Evolutionary conservation across 1,284 basidiomycete species (phyloP).

Genomic region (Dichomitus squalens): DNA sequence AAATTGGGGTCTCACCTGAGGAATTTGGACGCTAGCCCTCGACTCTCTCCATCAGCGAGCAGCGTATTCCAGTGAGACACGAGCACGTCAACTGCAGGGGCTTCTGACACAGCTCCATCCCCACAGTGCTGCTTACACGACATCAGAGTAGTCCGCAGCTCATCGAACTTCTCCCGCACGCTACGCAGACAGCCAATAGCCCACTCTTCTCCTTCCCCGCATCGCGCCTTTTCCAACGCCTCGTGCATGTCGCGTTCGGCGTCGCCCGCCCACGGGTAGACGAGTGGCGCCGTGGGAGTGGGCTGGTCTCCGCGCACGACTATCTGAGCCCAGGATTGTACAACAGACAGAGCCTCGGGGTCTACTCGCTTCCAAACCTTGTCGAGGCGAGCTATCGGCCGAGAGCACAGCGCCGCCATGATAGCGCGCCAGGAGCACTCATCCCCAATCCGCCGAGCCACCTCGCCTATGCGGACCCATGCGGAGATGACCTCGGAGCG

Average conservation of each 20-base stretch:
- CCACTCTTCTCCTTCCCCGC: conserved; percentile 46
- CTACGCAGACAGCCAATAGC: conserved; percentile 42
- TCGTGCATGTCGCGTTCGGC: conserved; percentile 43
- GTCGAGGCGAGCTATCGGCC: conserved; percentile 72
- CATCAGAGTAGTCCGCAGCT: conserved; percentile 51
- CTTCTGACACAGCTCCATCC: conserved; percentile 31
- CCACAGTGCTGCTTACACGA: conserved; percentile 49
- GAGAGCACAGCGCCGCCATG: conserved; percentile 62
- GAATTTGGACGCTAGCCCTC: conserved; percentile 57
- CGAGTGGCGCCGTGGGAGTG: conserved; percentile 44
- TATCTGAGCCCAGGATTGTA: conserved; percentile 67
- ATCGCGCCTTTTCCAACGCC: conserved; percentile 45
- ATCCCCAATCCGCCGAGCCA: conserved; percentile 67
- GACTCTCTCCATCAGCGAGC: conserved; percentile 43
- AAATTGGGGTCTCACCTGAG: conserved; percentile 48
- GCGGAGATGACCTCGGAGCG: conserved; percentile 70
- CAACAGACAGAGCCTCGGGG: conserved; percentile 50
- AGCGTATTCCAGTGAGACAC: conserved; percentile 54
- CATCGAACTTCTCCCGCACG: conserved; percentile 52
- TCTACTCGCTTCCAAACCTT: conserved; percentile 80
- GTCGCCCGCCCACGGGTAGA: conserved; percentile 74
- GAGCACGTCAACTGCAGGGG: conserved; percentile 53
- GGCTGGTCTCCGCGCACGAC: conserved; percentile 40
- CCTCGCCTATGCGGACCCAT: conserved; percentile 73
- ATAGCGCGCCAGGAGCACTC: conserved; percentile 79